A percentile compares a stretch with the other conserved stretches of the same genome.
Evolutionary conservation across 805 yeast genomes (phyloP).

Genomic region (Yamadazyma takamatsuzukensis): DNA sequence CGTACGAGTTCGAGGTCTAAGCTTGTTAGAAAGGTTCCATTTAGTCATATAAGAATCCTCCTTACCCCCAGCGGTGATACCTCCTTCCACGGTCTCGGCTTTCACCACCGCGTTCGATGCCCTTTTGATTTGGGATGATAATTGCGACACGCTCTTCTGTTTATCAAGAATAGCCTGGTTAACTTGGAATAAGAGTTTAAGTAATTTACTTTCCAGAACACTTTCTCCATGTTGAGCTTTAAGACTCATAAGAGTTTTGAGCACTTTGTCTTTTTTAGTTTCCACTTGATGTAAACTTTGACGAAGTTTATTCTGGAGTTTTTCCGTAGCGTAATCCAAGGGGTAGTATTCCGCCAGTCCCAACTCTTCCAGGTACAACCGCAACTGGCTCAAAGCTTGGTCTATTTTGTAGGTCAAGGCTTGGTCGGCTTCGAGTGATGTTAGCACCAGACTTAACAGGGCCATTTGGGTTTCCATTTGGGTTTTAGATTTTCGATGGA

Average conservation of each 20-base stretch:
- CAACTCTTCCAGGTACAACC: constrained; percentile 10
- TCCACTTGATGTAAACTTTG: constrained; percentile 22
- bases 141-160: background rate
- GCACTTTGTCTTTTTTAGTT: constrained; percentile 19
- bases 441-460: too few relatives aligned
- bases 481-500: too few relatives aligned
- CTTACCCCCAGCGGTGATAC: too few relatives aligned
- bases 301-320: constrained; percentile 22
- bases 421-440: constrained; percentile 1
- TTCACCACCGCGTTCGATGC: too few relatives aligned
- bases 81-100: too few relatives aligned
- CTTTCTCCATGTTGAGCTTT: constrained; percentile 20
- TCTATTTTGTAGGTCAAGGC: constrained; percentile 15
- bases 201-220: background rate
- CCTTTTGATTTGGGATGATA: too few relatives aligned
- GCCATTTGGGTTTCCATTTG: too few relatives aligned
- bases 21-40: too few relatives aligned
- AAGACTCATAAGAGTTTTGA: constrained; percentile 27
- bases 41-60: too few relatives aligned
- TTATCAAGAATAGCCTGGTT: background rate
- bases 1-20: too few relatives aligned
- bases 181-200: too few relatives aligned
- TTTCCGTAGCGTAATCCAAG: constrained; percentile 27
- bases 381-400: constrained; percentile 24
- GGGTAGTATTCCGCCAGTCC: constrained; percentile 16